Evolutionary conservation across 148 eudicot species (phyloP).

Genomic region (Vaccinium vitisidaea): DNA sequence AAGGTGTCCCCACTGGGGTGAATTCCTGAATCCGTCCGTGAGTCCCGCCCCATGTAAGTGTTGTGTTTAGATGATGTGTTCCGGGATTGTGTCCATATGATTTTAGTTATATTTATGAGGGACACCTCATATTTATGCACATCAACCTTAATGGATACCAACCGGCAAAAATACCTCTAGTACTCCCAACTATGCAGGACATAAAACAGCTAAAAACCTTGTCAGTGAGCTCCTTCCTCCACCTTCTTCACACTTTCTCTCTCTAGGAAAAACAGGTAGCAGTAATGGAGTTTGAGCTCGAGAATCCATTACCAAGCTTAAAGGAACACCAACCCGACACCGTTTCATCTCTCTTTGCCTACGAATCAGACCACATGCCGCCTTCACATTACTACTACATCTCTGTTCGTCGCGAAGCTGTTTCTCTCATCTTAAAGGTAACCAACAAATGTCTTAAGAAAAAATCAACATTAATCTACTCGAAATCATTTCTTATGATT

Average conservation of each 20-base stretch:
- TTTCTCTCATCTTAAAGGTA: slow-evolving; percentile 24
- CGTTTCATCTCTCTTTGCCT: slow-evolving; percentile 19
- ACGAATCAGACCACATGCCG: slow-evolving; percentile 34
- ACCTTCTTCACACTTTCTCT: not conserved
- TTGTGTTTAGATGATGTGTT: too few species aligned
- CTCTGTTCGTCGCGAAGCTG: slow-evolving; percentile 16
- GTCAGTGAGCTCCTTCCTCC: not conserved
- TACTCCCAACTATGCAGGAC: too few species aligned
- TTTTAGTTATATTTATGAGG: too few species aligned
- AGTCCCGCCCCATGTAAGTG: too few species aligned
- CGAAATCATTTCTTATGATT: not conserved
- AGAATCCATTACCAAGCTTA: slow-evolving; percentile 24
- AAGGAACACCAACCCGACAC: slow-evolving; percentile 17
- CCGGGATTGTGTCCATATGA: too few species aligned
- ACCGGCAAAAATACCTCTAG: too few species aligned
- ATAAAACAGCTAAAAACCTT: not conserved
- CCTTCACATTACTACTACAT: slow-evolving; percentile 9
- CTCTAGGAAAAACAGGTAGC: not conserved
- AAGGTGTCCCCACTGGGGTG: too few species aligned
- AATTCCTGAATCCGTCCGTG: too few species aligned
- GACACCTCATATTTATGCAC: too few species aligned
- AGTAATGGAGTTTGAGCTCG: slow-evolving; percentile 28
- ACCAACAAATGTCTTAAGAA: not conserved
- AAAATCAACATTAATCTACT: not conserved
- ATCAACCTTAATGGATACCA: too few species aligned